Evolutionary conservation across 768 basidiomycete genomes (phyloP), one percentile per base, ranked within the genome.

Genomic region (Leucocoprinus leucothites): DNA sequence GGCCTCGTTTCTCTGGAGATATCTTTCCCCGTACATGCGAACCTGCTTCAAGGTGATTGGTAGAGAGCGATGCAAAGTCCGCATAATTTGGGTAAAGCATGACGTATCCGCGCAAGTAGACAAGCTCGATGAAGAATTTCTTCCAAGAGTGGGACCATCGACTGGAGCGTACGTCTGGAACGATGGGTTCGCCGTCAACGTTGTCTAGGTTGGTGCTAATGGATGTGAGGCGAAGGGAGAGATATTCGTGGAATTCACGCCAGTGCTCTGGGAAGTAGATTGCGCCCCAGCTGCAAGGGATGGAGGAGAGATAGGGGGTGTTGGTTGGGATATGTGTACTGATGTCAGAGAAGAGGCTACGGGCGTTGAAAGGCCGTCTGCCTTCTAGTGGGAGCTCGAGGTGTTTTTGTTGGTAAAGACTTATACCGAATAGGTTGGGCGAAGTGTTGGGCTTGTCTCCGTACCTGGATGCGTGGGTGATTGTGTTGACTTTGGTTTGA

Each of bases 211-310:
- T 43, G 53, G 82, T 80, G n/a, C 82, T 3, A 38, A 38, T 38
- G 38, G 7, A 38, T 38, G 38, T 77, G n/a, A 92, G 79, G 24
- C 91, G 85, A n/a, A 78, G 64, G 36, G 81, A 61, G 58, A 94
- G 82, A 65, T 90, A 94, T 48, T 73, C 70, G 69, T 94, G 90
- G 67, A 94, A 94, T 66, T 90, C 89, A 61, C 84, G 81, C 92
- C 91, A 94, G 62, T 87, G 85, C 60, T 90, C 81, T 9, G 93
- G 91, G 65, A 95, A 95, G 72, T 94, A 95, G 35, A 91, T 76
- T 1, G 90, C 92, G 13, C 92, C 93, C 92, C 91, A 95, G 69
- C 89, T 91, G 69, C 92, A 94, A 0, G 92, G 93, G 9, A 92
- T 82, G 56, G 90, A 87, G 0, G 91, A 92, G 41, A 94, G 80